A percentile compares a stretch with the other conserved stretches of the same genome.
phyloP scores from a whole-genome alignment of 2,329 filamentous ascomycete genomes.

The Lizonia empirigonia region DNA sequence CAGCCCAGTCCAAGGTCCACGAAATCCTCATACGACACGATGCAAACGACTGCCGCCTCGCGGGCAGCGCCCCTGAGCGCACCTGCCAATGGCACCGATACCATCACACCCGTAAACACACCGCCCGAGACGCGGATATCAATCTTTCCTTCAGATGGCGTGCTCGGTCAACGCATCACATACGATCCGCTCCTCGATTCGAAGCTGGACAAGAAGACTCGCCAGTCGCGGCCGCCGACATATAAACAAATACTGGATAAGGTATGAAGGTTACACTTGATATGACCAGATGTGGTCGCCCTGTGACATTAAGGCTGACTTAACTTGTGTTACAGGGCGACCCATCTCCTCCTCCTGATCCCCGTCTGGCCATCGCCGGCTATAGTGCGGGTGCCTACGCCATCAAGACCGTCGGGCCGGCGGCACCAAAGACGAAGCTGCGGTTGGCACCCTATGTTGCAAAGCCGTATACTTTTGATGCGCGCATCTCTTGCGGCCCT shows the following conservation, averaged over 20 bases:
- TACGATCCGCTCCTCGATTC: slow-evolving; percentile 69
- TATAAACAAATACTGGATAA: slow-evolving; percentile 59
- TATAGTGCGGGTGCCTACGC: slow-evolving; percentile 59
- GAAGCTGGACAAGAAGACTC: slow-evolving; percentile 59
- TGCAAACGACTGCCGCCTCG: slow-evolving; percentile 40
- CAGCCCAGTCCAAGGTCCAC: slow-evolving; percentile 58
- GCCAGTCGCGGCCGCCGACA: slow-evolving; percentile 52
- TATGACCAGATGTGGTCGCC: slow-evolving; percentile 45
- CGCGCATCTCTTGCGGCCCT: slow-evolving; percentile 81
- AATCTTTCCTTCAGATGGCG: slow-evolving; percentile 58
- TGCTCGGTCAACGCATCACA: slow-evolving; percentile 63
- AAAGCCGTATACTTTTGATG: slow-evolving; percentile 80
- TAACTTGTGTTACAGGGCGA: slow-evolving; percentile 67
- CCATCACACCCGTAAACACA: slow-evolving; percentile 53
- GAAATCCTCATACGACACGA: slow-evolving; percentile 47
- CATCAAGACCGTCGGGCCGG: slow-evolving; percentile 64
- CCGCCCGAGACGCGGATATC: slow-evolving; percentile 53
- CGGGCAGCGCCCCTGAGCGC: slow-evolving; percentile 42
- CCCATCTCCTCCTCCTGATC: slow-evolving; percentile 79
- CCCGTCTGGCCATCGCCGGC: slow-evolving; percentile 72
- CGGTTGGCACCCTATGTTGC: slow-evolving; percentile 78
- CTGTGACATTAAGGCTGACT: slow-evolving; percentile 50
- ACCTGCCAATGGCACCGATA: slow-evolving; percentile 52
- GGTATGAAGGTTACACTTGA: slow-evolving; percentile 46
- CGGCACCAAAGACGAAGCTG: slow-evolving; percentile 67